Evolutionary conservation across 1,284 basidiomycete genomes (phyloP).

Genomic region (Xanthoconium separans): DNA sequence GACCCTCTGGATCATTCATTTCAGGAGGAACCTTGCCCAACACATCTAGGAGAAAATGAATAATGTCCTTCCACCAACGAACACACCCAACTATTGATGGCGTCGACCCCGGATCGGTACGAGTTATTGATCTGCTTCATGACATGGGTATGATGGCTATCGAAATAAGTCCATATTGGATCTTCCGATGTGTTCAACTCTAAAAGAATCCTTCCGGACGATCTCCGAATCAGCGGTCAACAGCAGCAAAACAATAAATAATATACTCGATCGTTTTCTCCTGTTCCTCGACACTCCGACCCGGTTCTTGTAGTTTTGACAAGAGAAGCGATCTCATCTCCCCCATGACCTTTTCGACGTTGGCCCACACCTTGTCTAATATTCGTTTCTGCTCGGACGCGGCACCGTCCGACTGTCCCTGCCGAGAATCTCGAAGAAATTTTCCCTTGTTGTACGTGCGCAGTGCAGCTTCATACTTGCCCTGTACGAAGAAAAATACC

Average conservation of each 20-base stretch:
- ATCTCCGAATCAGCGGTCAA: constrained; percentile 1
- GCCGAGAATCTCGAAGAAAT: constrained; percentile 83
- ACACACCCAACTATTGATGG: constrained; percentile 52
- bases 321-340: constrained; percentile 86
- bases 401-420: constrained; percentile 54
- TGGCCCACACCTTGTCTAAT: constrained; percentile 95
- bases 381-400: constrained; percentile 87
- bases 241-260: not conserved
- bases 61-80: constrained; percentile 6
- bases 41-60: constrained; percentile 36
- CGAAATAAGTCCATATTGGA: constrained; percentile 93
- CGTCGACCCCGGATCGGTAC: constrained; percentile 55
- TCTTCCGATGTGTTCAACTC: constrained; percentile 84
- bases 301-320: constrained; percentile 76
- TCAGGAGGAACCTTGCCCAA: constrained; percentile 42
- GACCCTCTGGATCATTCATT: constrained; percentile 35
- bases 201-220: constrained; percentile 66
- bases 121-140: constrained; percentile 74
- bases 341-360: constrained; percentile 92
- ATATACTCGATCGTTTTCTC: constrained; percentile 95
- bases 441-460: constrained; percentile 98
- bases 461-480: constrained; percentile 90
- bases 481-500: constrained; percentile 45
- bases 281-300: constrained; percentile 86
- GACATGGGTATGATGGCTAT: constrained; percentile 88